Evolutionary conservation across 1,284 basidiomycete genomes (phyloP).

Genomic region (Cryptococcus maquisensis): DNA sequence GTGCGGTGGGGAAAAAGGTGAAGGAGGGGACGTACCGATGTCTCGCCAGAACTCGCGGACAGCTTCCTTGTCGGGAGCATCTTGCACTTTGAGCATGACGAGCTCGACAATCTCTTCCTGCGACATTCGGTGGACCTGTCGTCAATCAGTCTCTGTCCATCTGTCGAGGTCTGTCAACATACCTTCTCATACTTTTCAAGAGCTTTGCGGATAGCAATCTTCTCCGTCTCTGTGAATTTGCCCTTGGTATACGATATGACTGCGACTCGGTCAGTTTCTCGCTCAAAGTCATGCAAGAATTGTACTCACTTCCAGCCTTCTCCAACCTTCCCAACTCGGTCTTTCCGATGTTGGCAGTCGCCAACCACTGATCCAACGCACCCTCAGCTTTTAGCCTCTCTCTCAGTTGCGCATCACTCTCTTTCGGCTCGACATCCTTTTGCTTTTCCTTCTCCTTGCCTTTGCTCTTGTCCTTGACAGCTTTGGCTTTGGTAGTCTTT

Average conservation of each 20-base stretch:
- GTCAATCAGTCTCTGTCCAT: neutral
- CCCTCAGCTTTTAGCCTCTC: constrained; percentile 2
- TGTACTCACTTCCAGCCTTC: constrained; percentile 32
- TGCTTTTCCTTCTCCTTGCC: neutral
- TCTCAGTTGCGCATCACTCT: constrained; percentile 4
- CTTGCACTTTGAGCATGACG: constrained; percentile 27
- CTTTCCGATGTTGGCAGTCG: constrained; percentile 25
- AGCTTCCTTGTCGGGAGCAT: constrained; percentile 13
- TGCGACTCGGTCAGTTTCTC: constrained; percentile 12
- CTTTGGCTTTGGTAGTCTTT: neutral
- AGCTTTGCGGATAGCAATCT: constrained; percentile 19
- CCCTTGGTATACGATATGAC: constrained; percentile 37
- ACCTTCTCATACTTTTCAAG: constrained; percentile 28
- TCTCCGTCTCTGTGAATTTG: constrained; percentile 29
- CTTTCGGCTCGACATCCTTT: neutral
- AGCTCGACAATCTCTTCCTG: constrained; percentile 26
- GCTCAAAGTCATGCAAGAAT: neutral
- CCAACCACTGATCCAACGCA: constrained; percentile 30
- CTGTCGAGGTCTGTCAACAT: neutral
- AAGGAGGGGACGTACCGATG: constrained; percentile 20
- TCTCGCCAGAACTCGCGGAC: constrained; percentile 38
- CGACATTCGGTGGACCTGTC: constrained; percentile 22
- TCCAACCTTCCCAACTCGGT: constrained; percentile 29
- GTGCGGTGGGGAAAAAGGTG: neutral
- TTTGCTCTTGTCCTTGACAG: neutral